Base-by-base conservation (phyloP, 176 grass and related monocot genomes). In the Saccharum officinarum region DNA sequence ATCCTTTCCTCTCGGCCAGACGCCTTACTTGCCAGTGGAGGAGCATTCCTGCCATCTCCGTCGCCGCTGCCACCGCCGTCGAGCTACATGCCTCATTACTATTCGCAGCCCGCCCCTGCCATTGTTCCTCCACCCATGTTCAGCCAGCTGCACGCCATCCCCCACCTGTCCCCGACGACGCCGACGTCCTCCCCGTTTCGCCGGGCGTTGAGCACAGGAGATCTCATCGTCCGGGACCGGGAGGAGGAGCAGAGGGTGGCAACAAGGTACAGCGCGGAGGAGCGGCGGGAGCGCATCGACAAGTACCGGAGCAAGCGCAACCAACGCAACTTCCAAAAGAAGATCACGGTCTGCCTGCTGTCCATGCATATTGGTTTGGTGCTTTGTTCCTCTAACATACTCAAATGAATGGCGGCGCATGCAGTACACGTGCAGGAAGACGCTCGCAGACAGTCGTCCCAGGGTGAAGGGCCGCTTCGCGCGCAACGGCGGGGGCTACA, bases 401-500 rank as follows among this genome's bases (percentile, higher is more conserved):
- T 0, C 1, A 54, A 54, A 18, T 54, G 46, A 55, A 57, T 57
- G 17, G 7, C 3, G 45, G 14, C 31, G n/a, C 23, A 30, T 63
- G 37, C 28, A 97, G 95, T 97, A 97, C 42, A 92, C 92, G 78
- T 95, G 95, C 88, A 86, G 92, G 84, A 97, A 95, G 91, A 95
- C 92, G 11, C 87, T 97, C 1, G 95, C 95, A 10, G 95, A 97
- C 77, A 97, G 92, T 39, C 88, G 91, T 41, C 92, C 90, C 6
- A 67, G 95, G 73, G 95, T 94, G 69, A 92, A 92, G 83, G 95
- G 95, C 31, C 90, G 95, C 36, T 97, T 97, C 54, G 92, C 95
- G 10, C 78, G 90, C 55, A 89, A 90, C 60, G 33, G 52, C 18
- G 84, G 77, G 13, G 79, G 40, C 13, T 37, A 69, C 79, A 22